Base-by-base conservation (phyloP, 345 rosid species). In the Eucalyptus viminalis region DNA sequence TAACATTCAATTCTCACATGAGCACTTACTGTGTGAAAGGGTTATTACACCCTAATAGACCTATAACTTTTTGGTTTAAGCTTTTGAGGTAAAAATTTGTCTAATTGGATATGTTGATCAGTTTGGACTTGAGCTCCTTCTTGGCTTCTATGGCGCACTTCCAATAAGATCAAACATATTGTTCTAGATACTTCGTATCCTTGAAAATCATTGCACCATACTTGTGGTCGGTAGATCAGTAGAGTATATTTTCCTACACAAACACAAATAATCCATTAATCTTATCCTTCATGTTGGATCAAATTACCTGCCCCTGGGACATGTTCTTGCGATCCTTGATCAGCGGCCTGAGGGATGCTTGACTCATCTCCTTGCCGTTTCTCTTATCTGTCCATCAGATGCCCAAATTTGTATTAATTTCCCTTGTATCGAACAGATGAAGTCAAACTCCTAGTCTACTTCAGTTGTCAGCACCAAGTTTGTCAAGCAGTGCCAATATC, bases 141-240 rank as follows among this genome's bases (percentile, higher is more conserved):
- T 60, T 60, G 31, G 4, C 15, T 60, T 60, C 31, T 60, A 13
- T 27, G 7, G 4, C 0, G 7, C 1, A 0, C 67, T 60, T 6
- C 67, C 8, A 60, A 27, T 29, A 27, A 27, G 31, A 29, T 27
- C 8, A 60, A 12, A 60, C 7, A 1, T 60, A 27, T 60, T 27
- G 31, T 60, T 25, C 15, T 6, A 25, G 16, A 27, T 27, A 60
- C 5, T 60, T 60, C 4, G 3, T 29, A 60, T 60, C 31, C 9
- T 60, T 60, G 1, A 60, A 60, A 60, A 27, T 29, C 31, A 60
- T 27, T 29, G 31, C 8, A 6, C 31, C 15, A 60, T 13, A 27
- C 69, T 60, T 4, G 4, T 25, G 69, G 31, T 11, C 31, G 0
- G 69, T 60, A 29, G 69, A 60, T 11, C 69, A 12, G 16, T 60